Base-by-base conservation (phyloP, 768 basidiomycete species). In the Flagelloscypha sp. region DNA sequence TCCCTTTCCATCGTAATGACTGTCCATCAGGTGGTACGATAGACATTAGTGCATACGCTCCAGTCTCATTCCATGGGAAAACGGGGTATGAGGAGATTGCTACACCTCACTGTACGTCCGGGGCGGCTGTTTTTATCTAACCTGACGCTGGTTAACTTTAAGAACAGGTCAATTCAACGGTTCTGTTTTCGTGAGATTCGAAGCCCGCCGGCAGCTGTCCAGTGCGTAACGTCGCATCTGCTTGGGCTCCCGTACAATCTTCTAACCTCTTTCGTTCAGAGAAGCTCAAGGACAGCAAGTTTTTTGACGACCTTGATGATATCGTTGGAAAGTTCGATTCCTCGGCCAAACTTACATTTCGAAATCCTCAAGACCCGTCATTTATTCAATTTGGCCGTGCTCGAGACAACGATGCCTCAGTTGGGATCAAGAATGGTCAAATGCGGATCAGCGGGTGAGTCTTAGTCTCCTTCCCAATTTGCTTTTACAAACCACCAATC, bases 291-390 rank as follows among this genome's bases (percentile, higher is more conserved):
- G n/a, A n/a, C n/a, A n/a, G n/a, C n/a, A n/a, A n/a, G n/a, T n/a
- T n/a, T n/a, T n/a, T 52, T 0, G 56, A 63, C 6, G 57, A 64
- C 39, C 29, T 70, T 16, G 44, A 38, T 12, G 42, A 49, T n/a
- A 65, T 68, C 51, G 43, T 58, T 0, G 54, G 62, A 4, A 38
- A 48, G 2, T 69, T 68, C 27, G 65, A 67, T 37, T 52, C 52
- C 37, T 51, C 52, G 5, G 54, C 63, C 22, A 68, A 68, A 41
- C 54, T 60, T 11, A 67, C 61, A n/a, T 70, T 69, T 40, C 71
- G 57, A 15, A 54, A 53, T 35, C 52, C 48, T 0, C 48, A 54
- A 11, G 59, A 63, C 29, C 54, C 63, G 0, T 61, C 57, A 10
- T 70, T 59, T 37, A 57, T 55, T 18, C 67, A 53, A 28, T 65